Conservation (phyloP, 148 eudicot species). For the Chenopodium album region DNA sequence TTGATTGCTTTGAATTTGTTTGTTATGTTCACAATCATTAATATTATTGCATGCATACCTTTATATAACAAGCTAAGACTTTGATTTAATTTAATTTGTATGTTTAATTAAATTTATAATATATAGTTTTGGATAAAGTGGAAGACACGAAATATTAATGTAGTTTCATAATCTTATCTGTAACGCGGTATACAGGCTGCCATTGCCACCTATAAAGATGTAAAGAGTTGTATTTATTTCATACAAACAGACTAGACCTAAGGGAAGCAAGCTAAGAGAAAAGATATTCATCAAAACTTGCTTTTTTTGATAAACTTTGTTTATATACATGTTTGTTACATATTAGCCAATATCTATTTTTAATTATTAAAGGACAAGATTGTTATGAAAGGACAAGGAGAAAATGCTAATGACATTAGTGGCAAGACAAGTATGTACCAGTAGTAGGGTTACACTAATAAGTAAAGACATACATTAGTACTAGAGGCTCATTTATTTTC, state of each 20-base stretch:
- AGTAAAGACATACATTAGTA: no score
- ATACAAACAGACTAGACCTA: background rate
- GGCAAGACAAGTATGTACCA: no score
- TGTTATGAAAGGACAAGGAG: no score
- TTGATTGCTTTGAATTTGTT: constrained; percentile 11
- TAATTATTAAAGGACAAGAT: no score
- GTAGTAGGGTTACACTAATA: no score
- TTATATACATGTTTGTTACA: no score
- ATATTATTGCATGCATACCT: background rate
- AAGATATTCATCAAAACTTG: no score
- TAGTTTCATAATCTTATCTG: constrained; percentile 24
- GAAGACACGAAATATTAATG: constrained; percentile 26
- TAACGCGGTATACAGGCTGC: constrained; percentile 35
- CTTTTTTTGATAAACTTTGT: no score
- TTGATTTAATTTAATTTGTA: background rate
- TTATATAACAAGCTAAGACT: background rate
- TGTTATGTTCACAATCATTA: constrained; percentile 12
- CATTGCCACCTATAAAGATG: constrained; percentile 21
- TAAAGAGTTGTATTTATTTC: background rate
- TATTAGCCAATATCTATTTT: no score
- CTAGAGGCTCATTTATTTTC: no score
- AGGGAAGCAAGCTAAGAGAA: background rate
- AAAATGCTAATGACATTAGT: no score
- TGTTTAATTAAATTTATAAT: background rate
- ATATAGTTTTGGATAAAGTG: constrained; percentile 22